phyloP scores from a whole-genome alignment of 768 basidiomycete species.

The Mrakia frigida region DNA sequence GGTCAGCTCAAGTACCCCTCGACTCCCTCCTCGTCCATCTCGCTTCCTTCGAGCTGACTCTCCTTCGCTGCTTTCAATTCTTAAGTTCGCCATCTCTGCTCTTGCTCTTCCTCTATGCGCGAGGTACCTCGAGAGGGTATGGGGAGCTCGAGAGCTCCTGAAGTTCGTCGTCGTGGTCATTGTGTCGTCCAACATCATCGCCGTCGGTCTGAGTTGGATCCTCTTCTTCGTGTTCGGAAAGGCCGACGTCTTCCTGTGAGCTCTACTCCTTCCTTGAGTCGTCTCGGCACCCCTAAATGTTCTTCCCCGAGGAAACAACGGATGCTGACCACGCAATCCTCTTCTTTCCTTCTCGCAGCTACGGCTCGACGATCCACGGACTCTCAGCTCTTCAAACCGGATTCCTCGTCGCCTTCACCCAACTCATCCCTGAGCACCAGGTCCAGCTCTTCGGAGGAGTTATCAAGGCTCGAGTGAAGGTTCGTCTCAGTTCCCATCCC shows the following conservation, averaged over 20 bases:
- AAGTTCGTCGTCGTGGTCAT: slow-evolving; percentile 80
- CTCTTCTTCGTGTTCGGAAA: slow-evolving; percentile 52
- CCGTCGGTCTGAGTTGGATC: slow-evolving; percentile 81
- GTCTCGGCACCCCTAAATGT: too few species aligned
- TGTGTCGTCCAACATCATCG: slow-evolving; percentile 78
- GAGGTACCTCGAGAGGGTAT: slow-evolving; percentile 87
- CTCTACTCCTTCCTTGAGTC: slow-evolving; percentile 29
- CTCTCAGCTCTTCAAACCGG: slow-evolving; percentile 86
- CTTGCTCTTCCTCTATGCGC: slow-evolving; percentile 74
- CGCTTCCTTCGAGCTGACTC: slow-evolving; percentile 11
- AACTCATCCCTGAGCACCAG: slow-evolving; percentile 96
- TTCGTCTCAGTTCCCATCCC: slow-evolving; percentile 40
- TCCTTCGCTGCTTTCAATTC: not conserved
- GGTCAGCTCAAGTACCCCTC: slow-evolving; percentile 52
- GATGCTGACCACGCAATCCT: not conserved
- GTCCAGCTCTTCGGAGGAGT: slow-evolving; percentile 77
- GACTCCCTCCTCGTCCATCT: not conserved
- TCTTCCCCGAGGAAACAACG: too few species aligned
- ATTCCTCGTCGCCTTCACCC: slow-evolving; percentile 91
- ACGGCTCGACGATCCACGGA: slow-evolving; percentile 84
- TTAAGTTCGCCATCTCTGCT: slow-evolving; percentile 69
- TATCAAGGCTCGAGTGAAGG: slow-evolving; percentile 84
- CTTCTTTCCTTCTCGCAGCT: slow-evolving; percentile 49
- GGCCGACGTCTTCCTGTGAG: slow-evolving; percentile 72
- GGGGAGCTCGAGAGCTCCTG: slow-evolving; percentile 78